Evolutionary conservation across 768 basidiomycete species (phyloP).

Genomic region (Tremella fuciformis): DNA sequence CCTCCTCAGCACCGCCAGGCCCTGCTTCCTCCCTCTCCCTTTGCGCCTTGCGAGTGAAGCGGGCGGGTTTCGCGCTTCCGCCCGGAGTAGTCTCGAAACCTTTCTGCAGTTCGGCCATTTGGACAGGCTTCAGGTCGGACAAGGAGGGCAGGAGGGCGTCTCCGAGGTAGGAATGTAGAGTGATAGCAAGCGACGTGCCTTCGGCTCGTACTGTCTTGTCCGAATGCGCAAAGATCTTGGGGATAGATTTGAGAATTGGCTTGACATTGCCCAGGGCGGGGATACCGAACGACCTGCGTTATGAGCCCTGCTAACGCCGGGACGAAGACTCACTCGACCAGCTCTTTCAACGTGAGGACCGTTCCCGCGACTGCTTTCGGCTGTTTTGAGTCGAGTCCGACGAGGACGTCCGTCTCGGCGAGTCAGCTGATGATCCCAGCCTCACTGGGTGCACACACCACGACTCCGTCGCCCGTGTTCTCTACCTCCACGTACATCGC

Average conservation of each 20-base stretch:
- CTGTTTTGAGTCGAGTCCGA: constrained; percentile 84
- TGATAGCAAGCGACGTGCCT: constrained; percentile 70
- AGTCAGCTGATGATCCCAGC: background rate
- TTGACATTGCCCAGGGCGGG: constrained; percentile 59
- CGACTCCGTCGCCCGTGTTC: constrained; percentile 77
- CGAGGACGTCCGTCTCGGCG: constrained; percentile 68
- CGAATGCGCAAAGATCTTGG: constrained; percentile 89
- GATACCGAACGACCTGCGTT: constrained; percentile 70
- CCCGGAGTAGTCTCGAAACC: constrained; percentile 78
- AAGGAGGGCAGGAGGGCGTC: constrained; percentile 77
- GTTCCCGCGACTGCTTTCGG: constrained; percentile 86
- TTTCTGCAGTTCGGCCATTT: constrained; percentile 92
- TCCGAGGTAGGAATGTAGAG: constrained; percentile 83
- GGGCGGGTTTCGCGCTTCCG: constrained; percentile 72
- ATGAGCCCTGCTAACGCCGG: background rate
- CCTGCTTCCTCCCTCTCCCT: constrained; percentile 50
- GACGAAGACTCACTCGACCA: constrained; percentile 64
- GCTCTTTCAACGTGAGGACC: constrained; percentile 73
- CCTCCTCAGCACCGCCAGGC: constrained; percentile 54
- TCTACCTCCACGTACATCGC: constrained; percentile 91
- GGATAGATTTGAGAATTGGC: constrained; percentile 77
- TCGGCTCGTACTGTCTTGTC: constrained; percentile 95
- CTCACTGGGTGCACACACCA: constrained; percentile 61
- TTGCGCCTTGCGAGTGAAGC: constrained; percentile 77
- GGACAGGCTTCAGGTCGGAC: constrained; percentile 89